These are phyloP conservation scores for Nitzschia sp. DNA, from an alignment of 108 stramenopile species.

Conservation along the genomic window DNA sequence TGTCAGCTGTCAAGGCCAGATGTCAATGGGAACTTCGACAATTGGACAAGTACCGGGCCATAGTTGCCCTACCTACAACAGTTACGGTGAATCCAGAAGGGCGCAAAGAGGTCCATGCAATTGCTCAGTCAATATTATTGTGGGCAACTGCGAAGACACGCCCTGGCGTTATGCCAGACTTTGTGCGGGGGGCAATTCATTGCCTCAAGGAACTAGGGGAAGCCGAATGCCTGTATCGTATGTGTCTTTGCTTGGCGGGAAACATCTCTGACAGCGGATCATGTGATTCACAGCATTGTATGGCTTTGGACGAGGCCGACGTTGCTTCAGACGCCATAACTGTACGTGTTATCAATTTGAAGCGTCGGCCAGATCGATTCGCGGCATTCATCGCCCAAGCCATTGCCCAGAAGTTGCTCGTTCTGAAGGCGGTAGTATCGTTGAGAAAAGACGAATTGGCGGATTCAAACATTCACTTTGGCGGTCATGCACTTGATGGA, in stretches of 20 bases:
- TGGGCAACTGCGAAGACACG: no score
- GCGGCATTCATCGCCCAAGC: slow-evolving; percentile 60
- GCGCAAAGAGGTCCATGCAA: no score
- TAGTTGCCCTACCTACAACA: slow-evolving; percentile 13
- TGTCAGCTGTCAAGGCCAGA: slow-evolving; percentile 32
- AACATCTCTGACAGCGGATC: no score
- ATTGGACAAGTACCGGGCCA: slow-evolving; percentile 19
- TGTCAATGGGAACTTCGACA: slow-evolving; percentile 31
- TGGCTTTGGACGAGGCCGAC: no score
- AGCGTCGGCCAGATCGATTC: slow-evolving; percentile 60
- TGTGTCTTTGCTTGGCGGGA: neutral
- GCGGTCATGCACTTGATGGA: slow-evolving; percentile 73
- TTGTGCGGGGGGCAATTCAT: no score
- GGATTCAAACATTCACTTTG: slow-evolving; percentile 27
- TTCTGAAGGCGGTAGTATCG: slow-evolving; percentile 48
- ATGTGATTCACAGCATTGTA: no score
- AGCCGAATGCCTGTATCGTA: no score
- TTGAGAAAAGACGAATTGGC: neutral
- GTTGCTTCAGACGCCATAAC: no score
- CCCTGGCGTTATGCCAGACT: no score
- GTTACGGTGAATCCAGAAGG: no score
- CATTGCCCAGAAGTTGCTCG: slow-evolving; percentile 45
- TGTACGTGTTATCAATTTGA: slow-evolving; percentile 69
- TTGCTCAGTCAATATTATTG: no score
- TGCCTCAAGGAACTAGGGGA: no score